Conservation (phyloP, 2,329 filamentous ascomycete genomes). For the Esteya vermicola region DNA sequence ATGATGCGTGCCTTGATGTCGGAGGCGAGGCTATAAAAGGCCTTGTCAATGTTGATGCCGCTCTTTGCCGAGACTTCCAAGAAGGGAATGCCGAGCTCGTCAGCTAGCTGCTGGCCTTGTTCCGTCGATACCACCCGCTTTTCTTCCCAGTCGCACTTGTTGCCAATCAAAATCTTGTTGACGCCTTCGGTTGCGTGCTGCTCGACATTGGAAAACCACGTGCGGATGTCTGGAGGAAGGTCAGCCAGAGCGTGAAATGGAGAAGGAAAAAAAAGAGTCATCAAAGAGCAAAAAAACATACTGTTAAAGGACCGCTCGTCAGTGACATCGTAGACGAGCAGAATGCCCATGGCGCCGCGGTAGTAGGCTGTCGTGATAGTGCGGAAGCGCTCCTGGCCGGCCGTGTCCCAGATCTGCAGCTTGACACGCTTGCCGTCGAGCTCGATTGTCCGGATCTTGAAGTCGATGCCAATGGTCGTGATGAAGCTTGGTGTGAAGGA, state of each 20-base stretch:
- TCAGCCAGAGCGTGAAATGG: background rate
- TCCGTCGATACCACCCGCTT: conserved; percentile 91
- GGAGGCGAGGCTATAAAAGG: conserved; percentile 85
- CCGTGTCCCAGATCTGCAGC: conserved; percentile 99
- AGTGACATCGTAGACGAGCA: conserved; percentile 96
- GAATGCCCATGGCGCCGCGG: conserved; percentile 92
- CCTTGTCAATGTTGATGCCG: conserved; percentile 99
- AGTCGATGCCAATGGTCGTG: conserved; percentile 98
- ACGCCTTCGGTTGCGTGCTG: conserved; percentile 97
- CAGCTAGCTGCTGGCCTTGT: conserved; percentile 81
- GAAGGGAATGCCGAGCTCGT: conserved; percentile 95
- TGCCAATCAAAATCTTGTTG: conserved; percentile 98
- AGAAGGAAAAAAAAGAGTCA: background rate
- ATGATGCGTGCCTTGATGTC: conserved; percentile 99
- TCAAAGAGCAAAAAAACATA: conserved; percentile 28
- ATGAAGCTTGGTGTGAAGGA: conserved; percentile 97
- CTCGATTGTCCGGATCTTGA: conserved; percentile 99
- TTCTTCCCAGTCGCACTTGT: conserved; percentile 99
- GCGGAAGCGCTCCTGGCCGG: conserved; percentile 93
- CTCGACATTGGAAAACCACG: conserved; percentile 98
- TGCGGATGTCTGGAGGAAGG: conserved; percentile 66
- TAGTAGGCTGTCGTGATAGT: conserved; percentile 99
- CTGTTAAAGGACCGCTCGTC: conserved; percentile 93
- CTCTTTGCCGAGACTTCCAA: conserved; percentile 97
- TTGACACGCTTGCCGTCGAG: conserved; percentile 97